phyloP scores from a whole-genome alignment of 495 filamentous ascomycete genomes.

The Neurospora discreta region DNA sequence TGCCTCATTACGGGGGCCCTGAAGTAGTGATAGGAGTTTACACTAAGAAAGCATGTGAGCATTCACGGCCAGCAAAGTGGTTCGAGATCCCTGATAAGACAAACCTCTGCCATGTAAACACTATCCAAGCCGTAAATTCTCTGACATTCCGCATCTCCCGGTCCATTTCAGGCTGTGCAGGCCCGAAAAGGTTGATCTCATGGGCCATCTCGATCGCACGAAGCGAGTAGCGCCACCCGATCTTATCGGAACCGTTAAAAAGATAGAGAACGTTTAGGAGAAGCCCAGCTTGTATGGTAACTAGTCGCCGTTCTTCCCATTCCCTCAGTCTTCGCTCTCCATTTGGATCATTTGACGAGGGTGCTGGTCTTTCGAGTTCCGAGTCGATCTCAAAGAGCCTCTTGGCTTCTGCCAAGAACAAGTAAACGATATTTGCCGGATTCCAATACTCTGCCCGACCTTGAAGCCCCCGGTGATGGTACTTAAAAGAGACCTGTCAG shows the following conservation, averaged over 20 bases:
- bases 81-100: slow-evolving; percentile 1
- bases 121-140: slow-evolving; percentile 25
- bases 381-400: slow-evolving; percentile 27
- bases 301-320: slow-evolving; percentile 18
- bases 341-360: slow-evolving; percentile 6
- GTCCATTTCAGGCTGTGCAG: neutral
- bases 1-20: slow-evolving; percentile 13
- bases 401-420: slow-evolving; percentile 30
- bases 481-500: slow-evolving; percentile 9
- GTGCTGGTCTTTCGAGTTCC: slow-evolving; percentile 5
- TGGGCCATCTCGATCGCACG: slow-evolving; percentile 25
- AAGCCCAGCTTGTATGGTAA: slow-evolving; percentile 25
- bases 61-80: slow-evolving; percentile 2
- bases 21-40: slow-evolving; percentile 20
- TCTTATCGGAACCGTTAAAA: slow-evolving; percentile 24
- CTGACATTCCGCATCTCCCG: slow-evolving; percentile 13
- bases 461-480: slow-evolving; percentile 19
- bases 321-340: slow-evolving; percentile 9
- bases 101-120: slow-evolving; percentile 29
- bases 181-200: slow-evolving; percentile 19
- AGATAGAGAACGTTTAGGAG: slow-evolving; percentile 19
- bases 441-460: slow-evolving; percentile 27
- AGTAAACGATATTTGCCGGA: slow-evolving; percentile 23
- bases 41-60: slow-evolving; percentile 3
- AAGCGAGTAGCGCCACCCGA: slow-evolving; percentile 23